Conservation (phyloP, 176 grass and related monocot genomes). For the Carex myosuroides region DNA sequence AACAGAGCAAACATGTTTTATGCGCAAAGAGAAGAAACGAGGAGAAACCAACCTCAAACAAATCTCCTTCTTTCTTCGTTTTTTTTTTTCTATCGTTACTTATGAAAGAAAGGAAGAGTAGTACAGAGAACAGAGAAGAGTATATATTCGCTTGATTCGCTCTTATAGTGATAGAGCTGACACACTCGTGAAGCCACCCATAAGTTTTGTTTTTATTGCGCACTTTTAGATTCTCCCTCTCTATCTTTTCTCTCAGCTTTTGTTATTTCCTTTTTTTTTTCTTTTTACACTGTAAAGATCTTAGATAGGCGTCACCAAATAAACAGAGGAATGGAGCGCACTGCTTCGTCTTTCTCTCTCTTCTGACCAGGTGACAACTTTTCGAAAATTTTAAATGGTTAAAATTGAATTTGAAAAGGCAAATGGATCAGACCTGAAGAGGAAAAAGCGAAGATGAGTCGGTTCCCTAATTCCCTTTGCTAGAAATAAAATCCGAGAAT, state of each 20-base stretch:
- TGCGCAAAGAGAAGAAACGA: neutral
- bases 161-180: slow-evolving; percentile 13
- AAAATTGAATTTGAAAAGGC: slow-evolving; percentile 15
- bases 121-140: slow-evolving; percentile 12
- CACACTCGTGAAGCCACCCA: slow-evolving; percentile 32
- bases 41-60: slow-evolving; percentile 14
- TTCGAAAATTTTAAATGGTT: neutral
- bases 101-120: neutral
- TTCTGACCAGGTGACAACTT: neutral
- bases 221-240: slow-evolving; percentile 7
- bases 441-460: neutral
- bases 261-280: neutral
- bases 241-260: slow-evolving; percentile 16
- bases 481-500: neutral
- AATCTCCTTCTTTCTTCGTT: neutral
- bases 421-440: slow-evolving; percentile 7
- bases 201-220: slow-evolving; percentile 25
- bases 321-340: slow-evolving; percentile 23
- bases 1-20: slow-evolving; percentile 18
- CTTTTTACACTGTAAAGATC: slow-evolving; percentile 29
- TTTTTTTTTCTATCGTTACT: neutral
- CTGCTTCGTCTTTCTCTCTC: neutral
- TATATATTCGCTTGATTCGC: slow-evolving; percentile 19
- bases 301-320: slow-evolving; percentile 31
- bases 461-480: neutral